phyloP scores from a whole-genome alignment of 306 rosid genomes.

The Corylus americana region DNA sequence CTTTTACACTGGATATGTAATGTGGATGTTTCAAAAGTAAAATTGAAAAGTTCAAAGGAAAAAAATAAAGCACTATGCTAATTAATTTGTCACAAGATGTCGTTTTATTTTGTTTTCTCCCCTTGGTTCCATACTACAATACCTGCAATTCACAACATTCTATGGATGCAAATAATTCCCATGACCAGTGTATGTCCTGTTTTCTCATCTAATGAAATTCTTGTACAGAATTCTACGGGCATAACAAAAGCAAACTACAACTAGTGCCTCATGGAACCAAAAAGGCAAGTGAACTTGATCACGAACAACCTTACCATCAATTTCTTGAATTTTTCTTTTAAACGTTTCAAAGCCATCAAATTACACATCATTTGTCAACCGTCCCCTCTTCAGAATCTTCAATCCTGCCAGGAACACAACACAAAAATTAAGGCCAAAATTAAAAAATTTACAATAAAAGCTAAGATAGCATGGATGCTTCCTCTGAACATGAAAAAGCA shows the following conservation, averaged over 20 bases:
- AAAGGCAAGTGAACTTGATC: neutral
- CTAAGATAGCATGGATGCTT: neutral
- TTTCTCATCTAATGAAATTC: too few relatives aligned
- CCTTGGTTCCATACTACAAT: too few relatives aligned
- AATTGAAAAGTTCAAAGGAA: too few relatives aligned
- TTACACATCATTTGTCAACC: neutral
- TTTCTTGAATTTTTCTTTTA: neutral
- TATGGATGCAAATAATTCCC: too few relatives aligned
- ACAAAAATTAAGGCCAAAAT: conserved; percentile 1
- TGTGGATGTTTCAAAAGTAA: too few relatives aligned
- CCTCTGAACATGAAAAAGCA: neutral
- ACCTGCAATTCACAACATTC: too few relatives aligned
- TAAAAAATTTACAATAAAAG: neutral
- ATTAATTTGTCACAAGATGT: too few relatives aligned
- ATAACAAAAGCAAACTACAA: neutral
- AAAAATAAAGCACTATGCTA: too few relatives aligned
- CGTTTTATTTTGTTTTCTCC: too few relatives aligned
- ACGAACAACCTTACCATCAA: neutral
- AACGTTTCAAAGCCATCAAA: neutral
- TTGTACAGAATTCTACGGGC: neutral
- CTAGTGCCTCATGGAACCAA: neutral
- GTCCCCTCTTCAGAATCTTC: neutral
- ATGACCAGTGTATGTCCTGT: too few relatives aligned
- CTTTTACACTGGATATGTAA: too few relatives aligned
- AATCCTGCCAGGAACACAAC: neutral